These are phyloP conservation scores for Russula dissimulans DNA, from an alignment of 768 basidiomycete species.

Conservation along the genomic window DNA sequence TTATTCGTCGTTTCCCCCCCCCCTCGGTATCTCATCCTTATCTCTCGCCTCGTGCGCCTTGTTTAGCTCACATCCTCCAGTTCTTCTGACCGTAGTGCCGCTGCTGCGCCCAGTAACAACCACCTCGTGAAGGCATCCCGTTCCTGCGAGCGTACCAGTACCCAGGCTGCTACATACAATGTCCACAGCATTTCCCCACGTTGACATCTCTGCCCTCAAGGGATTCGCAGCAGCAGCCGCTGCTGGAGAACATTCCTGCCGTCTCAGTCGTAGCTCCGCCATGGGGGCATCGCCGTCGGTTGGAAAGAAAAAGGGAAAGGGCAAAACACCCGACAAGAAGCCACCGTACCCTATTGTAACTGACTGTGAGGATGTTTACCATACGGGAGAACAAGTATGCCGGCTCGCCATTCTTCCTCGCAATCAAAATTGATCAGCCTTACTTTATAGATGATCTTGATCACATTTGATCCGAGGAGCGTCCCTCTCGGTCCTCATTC, in stretches of 20 bases:
- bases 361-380: constrained; percentile 22
- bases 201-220: constrained; percentile 24
- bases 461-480: constrained; percentile 24
- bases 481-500: constrained; percentile 25
- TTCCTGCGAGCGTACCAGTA: not conserved
- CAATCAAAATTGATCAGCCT: not conserved
- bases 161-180: not conserved
- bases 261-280: constrained; percentile 8
- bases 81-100: not conserved
- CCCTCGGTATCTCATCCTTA: not conserved
- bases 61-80: not conserved
- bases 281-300: not conserved
- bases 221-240: constrained; percentile 24
- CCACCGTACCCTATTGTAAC: constrained; percentile 19
- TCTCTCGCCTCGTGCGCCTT: not conserved
- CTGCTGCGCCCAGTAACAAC: not conserved
- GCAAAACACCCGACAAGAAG: constrained; percentile 12
- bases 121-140: not conserved
- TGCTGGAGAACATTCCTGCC: constrained; percentile 20
- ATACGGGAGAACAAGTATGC: constrained; percentile 26
- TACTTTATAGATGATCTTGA: constrained; percentile 24
- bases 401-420: not conserved
- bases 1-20: not conserved
- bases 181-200: constrained; percentile 24
- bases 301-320: constrained; percentile 9